Conservation (phyloP, 1,284 basidiomycete genomes). For the Ustilago loliicola region DNA sequence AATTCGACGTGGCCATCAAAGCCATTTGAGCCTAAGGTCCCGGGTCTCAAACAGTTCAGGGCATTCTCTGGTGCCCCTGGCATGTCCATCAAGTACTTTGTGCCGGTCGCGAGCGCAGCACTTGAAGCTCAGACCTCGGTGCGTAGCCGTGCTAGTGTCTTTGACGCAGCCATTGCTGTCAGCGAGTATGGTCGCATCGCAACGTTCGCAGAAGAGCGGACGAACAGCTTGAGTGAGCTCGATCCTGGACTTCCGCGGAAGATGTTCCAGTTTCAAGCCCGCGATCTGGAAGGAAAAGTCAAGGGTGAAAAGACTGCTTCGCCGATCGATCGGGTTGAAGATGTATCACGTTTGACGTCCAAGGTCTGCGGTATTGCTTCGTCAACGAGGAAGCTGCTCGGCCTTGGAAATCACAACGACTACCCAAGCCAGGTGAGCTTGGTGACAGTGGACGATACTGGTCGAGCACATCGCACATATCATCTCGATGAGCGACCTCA, state of each 20-base stretch:
- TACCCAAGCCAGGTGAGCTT: conserved; percentile 47
- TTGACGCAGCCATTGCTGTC: conserved; percentile 37
- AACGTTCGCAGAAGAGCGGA: conserved; percentile 10
- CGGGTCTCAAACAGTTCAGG: conserved; percentile 3
- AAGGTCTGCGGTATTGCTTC: conserved; percentile 46
- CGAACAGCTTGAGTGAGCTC: neutral
- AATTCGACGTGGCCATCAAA: conserved; percentile 11
- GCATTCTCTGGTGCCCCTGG: conserved; percentile 13
- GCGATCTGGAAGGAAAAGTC: conserved; percentile 2
- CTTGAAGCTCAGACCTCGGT: neutral
- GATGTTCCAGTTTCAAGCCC: conserved; percentile 21
- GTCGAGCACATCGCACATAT: conserved; percentile 21
- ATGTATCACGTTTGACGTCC: conserved; percentile 39
- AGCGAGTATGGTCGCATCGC: conserved; percentile 28
- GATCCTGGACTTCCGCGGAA: conserved; percentile 4
- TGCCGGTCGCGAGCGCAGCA: conserved; percentile 17
- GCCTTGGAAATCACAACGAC: conserved; percentile 27
- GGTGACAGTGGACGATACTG: conserved; percentile 29
- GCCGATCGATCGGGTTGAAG: conserved; percentile 40
- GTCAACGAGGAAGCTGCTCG: conserved; percentile 34
- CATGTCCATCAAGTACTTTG: conserved; percentile 26
- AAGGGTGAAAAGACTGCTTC: conserved; percentile 16
- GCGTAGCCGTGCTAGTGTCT: conserved; percentile 21
- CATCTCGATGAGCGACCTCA: conserved; percentile 46
- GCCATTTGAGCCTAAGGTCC: conserved; percentile 18